phyloP scores from a whole-genome alignment of 805 yeast genomes.

The Kluyveromyces dobzhanskii region DNA sequence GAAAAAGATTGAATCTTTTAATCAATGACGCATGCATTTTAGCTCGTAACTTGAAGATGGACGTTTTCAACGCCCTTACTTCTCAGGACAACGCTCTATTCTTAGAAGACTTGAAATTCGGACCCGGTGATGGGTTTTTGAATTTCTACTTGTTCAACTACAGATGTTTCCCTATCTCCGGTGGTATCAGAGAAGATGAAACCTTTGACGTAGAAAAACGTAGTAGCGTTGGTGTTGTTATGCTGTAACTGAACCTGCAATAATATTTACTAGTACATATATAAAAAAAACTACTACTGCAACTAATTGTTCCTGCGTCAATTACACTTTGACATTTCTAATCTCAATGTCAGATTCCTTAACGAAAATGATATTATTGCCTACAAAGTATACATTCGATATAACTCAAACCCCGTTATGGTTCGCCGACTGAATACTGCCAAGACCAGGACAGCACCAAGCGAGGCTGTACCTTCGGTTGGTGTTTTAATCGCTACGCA shows the following conservation, averaged over 20 bases:
- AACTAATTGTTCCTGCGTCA: no score
- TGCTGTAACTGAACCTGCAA: slow-evolving; percentile 41
- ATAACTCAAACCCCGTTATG: no score
- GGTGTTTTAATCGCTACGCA: no score
- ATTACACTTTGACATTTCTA: no score
- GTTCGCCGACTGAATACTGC: no score
- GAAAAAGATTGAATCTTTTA: slow-evolving; percentile 51
- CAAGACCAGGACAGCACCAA: no score
- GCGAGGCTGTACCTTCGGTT: no score
- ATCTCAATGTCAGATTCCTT: no score
- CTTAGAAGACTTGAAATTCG: slow-evolving; percentile 76
- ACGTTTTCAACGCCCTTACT: slow-evolving; percentile 89
- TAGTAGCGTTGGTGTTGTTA: slow-evolving; percentile 86
- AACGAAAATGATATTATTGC: no score
- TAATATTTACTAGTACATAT: no score
- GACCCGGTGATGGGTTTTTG: slow-evolving; percentile 86
- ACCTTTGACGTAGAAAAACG: slow-evolving; percentile 44
- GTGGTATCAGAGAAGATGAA: slow-evolving; percentile 62
- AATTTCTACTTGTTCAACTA: slow-evolving; percentile 91
- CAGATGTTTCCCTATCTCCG: slow-evolving; percentile 67
- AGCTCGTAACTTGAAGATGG: slow-evolving; percentile 59
- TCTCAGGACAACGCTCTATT: slow-evolving; percentile 84
- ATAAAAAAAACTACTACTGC: background rate
- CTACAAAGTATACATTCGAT: no score
- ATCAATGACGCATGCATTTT: slow-evolving; percentile 69